These are phyloP conservation scores for Penicillium turbatum DNA, from an alignment of 495 filamentous ascomycete species.

Conservation along the genomic window DNA sequence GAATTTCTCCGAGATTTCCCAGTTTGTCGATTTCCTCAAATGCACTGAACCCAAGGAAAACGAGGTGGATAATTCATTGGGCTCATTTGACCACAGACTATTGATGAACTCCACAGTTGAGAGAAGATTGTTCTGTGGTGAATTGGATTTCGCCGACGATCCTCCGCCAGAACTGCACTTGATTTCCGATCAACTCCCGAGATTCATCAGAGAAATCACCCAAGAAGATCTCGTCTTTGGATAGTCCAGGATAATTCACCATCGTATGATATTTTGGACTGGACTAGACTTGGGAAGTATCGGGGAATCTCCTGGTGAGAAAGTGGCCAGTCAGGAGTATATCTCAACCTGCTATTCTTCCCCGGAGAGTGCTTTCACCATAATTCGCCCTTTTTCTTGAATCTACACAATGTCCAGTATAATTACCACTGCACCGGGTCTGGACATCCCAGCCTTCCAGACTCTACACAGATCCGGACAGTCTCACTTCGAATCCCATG, in stretches of 20 bases:
- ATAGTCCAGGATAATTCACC: no score
- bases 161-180: slow-evolving; percentile 11
- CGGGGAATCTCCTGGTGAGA: no score
- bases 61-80: no score
- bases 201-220: neutral
- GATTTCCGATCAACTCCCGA: slow-evolving; percentile 18
- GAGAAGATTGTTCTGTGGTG: neutral
- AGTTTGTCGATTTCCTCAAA: neutral
- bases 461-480: neutral
- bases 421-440: no score
- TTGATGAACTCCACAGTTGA: no score
- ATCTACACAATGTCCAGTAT: no score
- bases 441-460: neutral
- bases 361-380: neutral
- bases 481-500: neutral
- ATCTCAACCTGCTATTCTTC: neutral
- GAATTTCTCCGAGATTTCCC: slow-evolving; percentile 25
- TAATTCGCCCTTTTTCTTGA: no score
- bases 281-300: no score
- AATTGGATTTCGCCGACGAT: slow-evolving; percentile 23
- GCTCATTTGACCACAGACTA: no score
- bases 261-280: no score
- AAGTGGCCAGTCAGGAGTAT: neutral
- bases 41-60: no score
- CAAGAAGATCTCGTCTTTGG: no score